Evolutionary conservation across 768 basidiomycete genomes (phyloP), one percentile per base, ranked within the genome.

Genomic region (Amanita muscaria): DNA sequence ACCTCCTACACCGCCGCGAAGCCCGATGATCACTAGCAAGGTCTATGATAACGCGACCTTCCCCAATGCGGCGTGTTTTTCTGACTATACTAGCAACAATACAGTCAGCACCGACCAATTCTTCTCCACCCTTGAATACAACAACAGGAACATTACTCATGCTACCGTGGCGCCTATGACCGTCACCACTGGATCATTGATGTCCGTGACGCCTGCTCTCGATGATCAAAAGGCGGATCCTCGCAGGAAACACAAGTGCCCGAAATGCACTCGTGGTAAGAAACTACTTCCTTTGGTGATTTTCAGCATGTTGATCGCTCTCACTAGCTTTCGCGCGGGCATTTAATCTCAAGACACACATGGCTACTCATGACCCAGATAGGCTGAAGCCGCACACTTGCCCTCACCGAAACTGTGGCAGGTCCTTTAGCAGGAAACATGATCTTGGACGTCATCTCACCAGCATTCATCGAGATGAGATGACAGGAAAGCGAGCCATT

Each of bases 261-360:
- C 73, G 9, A 70, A 69, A 21, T 91, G 88, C 59, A 80, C 82
- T 15, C 70, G 87, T 66, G 77, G 87, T 88, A 55, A 45, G 57
- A 58, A 24, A 5, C 8, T 50, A 49, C 16, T 43, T 35, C 31
- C 21, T 30, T 10, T 46, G 12, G 34, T 32, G 45, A 40, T 50
- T 44, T 21, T 19, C 23, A 39, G 16, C 5, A 19, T 38, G 48
- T 42, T 50, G 27, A 47, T 35, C 44, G 48, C 41, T 46, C 30
- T 50, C 44, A 49, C 16, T 47, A 86, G 93, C 86, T 1, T 97
- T 97, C 54, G 92, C 91, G 9, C 73, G 92, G 21, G 90, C 90
- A 2, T 96, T 88, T 64, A 97, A 97, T 56, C 65, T 97, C 47
- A 97, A 97, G 69, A 93, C 92, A 0, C 92, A 96, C 62, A 81